phyloP scores from a whole-genome alignment of 257 asterid genomes.

The Gynochthodes officinalis region DNA sequence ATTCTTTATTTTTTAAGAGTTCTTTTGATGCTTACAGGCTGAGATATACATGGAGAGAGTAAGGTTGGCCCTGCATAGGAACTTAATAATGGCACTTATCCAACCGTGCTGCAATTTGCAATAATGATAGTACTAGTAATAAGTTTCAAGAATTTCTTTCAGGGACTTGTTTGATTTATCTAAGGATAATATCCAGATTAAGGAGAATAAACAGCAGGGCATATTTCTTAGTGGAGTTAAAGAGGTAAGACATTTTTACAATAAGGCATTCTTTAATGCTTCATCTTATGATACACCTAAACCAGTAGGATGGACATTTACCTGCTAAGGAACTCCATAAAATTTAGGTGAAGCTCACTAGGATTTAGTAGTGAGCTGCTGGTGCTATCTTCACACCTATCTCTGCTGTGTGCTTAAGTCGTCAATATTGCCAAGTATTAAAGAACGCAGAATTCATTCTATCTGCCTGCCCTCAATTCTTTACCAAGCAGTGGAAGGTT shows the following conservation, averaged over 20 bases:
- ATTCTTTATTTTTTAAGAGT: slow-evolving; percentile 5
- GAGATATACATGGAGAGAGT: slow-evolving; percentile 90
- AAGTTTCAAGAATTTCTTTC: slow-evolving; percentile 13
- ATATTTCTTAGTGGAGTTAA: slow-evolving; percentile 8
- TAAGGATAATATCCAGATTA: slow-evolving; percentile 72
- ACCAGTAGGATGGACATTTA: neutral
- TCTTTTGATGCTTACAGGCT: slow-evolving; percentile 47
- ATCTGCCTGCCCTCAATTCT: neutral
- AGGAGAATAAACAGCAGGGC: slow-evolving; percentile 50
- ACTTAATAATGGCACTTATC: slow-evolving; percentile 6
- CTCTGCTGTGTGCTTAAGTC: neutral
- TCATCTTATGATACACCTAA: neutral
- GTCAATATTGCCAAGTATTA: neutral
- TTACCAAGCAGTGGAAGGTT: neutral
- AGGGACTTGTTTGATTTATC: slow-evolving; percentile 87
- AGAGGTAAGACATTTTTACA: neutral
- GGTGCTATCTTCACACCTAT: neutral
- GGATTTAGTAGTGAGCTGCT: neutral
- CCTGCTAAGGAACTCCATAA: neutral
- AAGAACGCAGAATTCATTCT: neutral
- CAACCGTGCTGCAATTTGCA: slow-evolving; percentile 9
- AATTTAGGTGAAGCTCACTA: neutral
- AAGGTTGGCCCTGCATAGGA: slow-evolving; percentile 47
- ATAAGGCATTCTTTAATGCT: neutral
- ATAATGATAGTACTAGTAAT: neutral